These are phyloP conservation scores for Immersiporthe knoxdaviesiana DNA, from an alignment of 2,329 filamentous ascomycete genomes.

Conservation along the genomic window DNA sequence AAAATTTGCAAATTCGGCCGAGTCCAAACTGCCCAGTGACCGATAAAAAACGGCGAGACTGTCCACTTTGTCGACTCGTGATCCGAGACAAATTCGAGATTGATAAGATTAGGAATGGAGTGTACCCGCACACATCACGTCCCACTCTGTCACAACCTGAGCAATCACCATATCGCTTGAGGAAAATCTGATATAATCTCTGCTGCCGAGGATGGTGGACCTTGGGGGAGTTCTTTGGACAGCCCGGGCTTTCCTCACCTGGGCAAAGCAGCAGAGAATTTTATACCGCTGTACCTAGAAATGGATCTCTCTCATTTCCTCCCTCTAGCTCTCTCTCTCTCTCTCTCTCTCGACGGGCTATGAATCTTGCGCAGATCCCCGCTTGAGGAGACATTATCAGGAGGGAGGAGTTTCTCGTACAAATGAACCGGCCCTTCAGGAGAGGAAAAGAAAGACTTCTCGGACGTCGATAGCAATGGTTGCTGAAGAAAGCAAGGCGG, in stretches of 20 bases:
- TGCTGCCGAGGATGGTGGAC: not conserved
- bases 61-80: not conserved
- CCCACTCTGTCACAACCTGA: not conserved
- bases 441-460: not conserved
- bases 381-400: too few relatives aligned
- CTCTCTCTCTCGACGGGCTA: not conserved
- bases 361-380: not conserved
- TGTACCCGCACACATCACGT: not conserved
- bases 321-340: too few relatives aligned
- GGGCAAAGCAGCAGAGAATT: not conserved
- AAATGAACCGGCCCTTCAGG: not conserved
- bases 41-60: not conserved
- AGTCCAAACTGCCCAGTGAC: constrained; percentile 1
- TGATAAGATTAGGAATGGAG: constrained; percentile 24
- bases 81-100: constrained; percentile 5
- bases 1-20: constrained; percentile 5
- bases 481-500: constrained; percentile 11
- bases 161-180: not conserved
- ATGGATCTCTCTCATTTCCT: too few relatives aligned
- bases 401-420: not conserved
- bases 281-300: not conserved
- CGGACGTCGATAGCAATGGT: constrained; percentile 10
- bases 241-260: not conserved
- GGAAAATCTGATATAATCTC: constrained; percentile 3
- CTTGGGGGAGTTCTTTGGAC: not conserved